Conservation (phyloP, 208 protist species). For the Acanthamoeba quina region DNA sequence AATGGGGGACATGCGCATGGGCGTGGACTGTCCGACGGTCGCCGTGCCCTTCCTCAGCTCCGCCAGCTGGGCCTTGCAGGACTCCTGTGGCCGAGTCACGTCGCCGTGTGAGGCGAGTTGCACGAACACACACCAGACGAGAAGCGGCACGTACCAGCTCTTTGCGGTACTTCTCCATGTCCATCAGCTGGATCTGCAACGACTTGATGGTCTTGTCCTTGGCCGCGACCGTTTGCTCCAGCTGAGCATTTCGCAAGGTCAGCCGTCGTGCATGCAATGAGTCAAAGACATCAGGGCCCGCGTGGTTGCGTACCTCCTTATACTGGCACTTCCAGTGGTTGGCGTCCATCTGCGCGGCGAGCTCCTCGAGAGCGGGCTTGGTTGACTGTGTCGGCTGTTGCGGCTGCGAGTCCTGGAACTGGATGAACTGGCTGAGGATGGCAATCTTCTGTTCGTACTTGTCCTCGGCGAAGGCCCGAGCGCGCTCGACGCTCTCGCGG, state of each 20-base stretch:
- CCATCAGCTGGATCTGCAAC: not conserved
- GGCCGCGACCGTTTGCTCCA: conserved; percentile 7
- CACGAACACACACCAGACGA: not conserved
- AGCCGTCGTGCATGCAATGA: not conserved
- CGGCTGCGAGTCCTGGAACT: conserved; percentile 3
- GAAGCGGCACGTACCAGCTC: not conserved
- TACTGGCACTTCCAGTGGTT: conserved; percentile 37
- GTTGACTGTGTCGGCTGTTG: not conserved
- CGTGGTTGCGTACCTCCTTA: not conserved
- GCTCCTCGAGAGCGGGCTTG: conserved; percentile 16
- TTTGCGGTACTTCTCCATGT: not conserved
- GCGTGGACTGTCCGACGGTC: not conserved
- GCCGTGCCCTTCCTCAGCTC: not conserved
- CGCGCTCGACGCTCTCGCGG: not conserved
- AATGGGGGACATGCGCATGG: not conserved
- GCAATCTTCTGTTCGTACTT: conserved; percentile 59
- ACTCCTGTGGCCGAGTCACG: not conserved
- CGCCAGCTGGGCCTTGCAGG: conserved; percentile 14
- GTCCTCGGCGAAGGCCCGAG: conserved; percentile 25
- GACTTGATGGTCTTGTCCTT: conserved; percentile 37
- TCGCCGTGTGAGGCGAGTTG: not conserved
- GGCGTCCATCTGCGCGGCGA: conserved; percentile 29
- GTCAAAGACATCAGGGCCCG: not conserved
- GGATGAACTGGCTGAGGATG: conserved; percentile 32
- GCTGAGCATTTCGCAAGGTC: not conserved